Evolutionary conservation across 768 basidiomycete genomes (phyloP).

Genomic region (Boletus barrowsii): DNA sequence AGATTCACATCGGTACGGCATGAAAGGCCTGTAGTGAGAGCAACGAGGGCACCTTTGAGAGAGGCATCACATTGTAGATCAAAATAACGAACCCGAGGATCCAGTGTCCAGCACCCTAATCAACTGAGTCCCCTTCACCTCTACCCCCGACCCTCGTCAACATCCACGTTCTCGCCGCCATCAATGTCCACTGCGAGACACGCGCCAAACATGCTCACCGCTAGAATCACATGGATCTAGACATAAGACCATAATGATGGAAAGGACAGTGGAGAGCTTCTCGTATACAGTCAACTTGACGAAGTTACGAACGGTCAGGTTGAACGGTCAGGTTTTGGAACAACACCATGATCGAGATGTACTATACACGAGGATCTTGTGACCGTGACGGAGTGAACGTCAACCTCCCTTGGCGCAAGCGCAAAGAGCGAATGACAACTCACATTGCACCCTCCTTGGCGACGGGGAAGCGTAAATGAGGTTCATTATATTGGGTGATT

Average conservation of each 20-base stretch:
- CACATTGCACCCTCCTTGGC: slow-evolving; percentile 62
- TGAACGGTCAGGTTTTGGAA: slow-evolving; percentile 51
- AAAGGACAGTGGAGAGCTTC: slow-evolving; percentile 56
- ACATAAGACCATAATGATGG: slow-evolving; percentile 59
- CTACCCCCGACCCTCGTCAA: too few species aligned
- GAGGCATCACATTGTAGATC: too few species aligned
- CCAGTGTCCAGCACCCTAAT: too few species aligned
- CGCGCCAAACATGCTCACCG: too few species aligned
- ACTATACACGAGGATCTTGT: slow-evolving; percentile 63
- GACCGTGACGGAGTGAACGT: neutral
- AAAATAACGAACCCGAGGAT: too few species aligned
- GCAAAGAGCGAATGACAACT: slow-evolving; percentile 22
- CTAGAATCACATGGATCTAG: slow-evolving; percentile 74
- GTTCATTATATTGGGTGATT: slow-evolving; percentile 63
- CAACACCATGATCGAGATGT: slow-evolving; percentile 78
- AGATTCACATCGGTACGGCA: too few species aligned
- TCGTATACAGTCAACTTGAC: slow-evolving; percentile 54
- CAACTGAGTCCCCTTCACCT: too few species aligned
- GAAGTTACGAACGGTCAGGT: slow-evolving; percentile 38
- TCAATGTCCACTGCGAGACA: too few species aligned
- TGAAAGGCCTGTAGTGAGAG: too few species aligned
- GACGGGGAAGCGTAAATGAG: slow-evolving; percentile 39
- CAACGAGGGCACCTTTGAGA: too few species aligned
- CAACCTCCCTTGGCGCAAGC: neutral
- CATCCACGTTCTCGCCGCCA: too few species aligned